Evolutionary conservation across 2,329 filamentous ascomycete genomes (phyloP).

Genomic region (Monilinia laxa): DNA sequence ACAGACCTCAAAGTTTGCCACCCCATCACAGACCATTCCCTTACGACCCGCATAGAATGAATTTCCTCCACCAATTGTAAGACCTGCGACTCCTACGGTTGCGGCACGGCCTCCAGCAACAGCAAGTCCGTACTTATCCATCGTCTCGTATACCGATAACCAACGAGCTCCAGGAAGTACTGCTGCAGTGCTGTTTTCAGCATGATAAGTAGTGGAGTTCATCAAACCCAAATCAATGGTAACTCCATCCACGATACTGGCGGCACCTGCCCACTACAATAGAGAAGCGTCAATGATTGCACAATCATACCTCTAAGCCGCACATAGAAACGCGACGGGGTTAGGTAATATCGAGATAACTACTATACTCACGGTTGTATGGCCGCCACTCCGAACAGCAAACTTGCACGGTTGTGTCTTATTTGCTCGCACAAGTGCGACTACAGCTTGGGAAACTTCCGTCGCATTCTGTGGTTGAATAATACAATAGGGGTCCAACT

Average conservation of each 20-base stretch:
- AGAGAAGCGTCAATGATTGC: not conserved
- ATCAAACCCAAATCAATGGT: conserved; percentile 48
- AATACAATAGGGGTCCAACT: conserved; percentile 2
- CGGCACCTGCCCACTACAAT: conserved; percentile 44
- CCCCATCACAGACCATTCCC: conserved; percentile 29
- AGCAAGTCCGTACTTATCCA: not conserved
- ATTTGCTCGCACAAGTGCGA: not conserved
- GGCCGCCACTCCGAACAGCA: conserved; percentile 34
- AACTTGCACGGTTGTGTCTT: conserved; percentile 29
- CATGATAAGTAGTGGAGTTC: conserved; percentile 35
- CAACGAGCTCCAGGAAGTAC: conserved; percentile 44
- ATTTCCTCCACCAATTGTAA: conserved; percentile 32
- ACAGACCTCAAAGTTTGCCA: conserved; percentile 25
- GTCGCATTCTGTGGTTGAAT: not conserved
- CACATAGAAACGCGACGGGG: not conserved
- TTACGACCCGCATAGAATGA: conserved; percentile 29
- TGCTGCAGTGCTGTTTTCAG: conserved; percentile 36
- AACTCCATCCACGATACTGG: conserved; percentile 51
- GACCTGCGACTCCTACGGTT: conserved; percentile 29
- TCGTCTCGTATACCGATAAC: conserved; percentile 26
- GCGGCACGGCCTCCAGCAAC: conserved; percentile 27
- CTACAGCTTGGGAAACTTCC: conserved; percentile 4
- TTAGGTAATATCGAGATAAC: not conserved
- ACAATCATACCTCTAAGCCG: not conserved
- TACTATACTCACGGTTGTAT: conserved; percentile 20